Evolutionary conservation across 306 rosid species (phyloP).

Genomic region (Glycine latifolia): DNA sequence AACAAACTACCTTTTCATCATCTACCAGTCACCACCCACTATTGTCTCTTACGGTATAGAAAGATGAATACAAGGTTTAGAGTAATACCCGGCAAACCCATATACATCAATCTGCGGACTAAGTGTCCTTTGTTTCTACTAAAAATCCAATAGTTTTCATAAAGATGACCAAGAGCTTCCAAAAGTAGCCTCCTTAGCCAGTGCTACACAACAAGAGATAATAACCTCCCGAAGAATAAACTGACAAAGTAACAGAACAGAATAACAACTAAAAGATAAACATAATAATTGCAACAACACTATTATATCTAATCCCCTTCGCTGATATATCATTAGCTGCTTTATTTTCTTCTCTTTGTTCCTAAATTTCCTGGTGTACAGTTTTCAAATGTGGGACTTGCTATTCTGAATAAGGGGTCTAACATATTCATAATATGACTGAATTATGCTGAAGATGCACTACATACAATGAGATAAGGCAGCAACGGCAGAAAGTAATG

Average conservation of each 20-base stretch:
- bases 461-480: conserved; percentile 84
- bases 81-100: no score
- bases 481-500: conserved; percentile 83
- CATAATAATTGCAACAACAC: not conserved
- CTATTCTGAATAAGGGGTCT: conserved; percentile 1
- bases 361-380: not conserved
- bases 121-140: not conserved
- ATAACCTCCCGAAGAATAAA: not conserved
- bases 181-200: not conserved
- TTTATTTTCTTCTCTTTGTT: not conserved
- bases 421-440: not conserved
- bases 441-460: conserved; percentile 44
- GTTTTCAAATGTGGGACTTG: not conserved
- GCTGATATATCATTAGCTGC: not conserved
- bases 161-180: not conserved
- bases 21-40: not conserved
- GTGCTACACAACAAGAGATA: not conserved
- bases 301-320: not conserved
- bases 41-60: not conserved
- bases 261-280: not conserved
- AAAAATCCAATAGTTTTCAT: not conserved
- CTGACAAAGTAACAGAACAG: not conserved
- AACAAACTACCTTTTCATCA: not conserved
- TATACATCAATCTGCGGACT: no score
- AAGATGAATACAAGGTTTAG: conserved; percentile 21